Percentiles rank a stretch among this genome's conserved stretches.
Evolutionary conservation across 306 rosid species (phyloP).

Genomic region (Herpetospermum pedunculosum): DNA sequence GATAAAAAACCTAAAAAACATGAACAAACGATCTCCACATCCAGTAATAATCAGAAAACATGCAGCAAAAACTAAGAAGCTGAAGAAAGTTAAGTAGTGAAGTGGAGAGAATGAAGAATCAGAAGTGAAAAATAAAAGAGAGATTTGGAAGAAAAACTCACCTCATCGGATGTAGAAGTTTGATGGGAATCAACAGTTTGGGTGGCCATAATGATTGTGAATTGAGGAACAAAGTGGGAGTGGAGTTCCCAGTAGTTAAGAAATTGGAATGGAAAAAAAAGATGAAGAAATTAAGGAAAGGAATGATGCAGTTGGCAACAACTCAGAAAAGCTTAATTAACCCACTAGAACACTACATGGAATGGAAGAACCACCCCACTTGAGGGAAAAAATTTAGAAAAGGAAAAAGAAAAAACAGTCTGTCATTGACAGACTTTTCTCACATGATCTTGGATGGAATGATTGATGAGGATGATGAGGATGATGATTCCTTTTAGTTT

Average conservation of each 20-base stretch:
- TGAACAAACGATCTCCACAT: neutral
- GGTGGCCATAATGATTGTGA: conserved; percentile 17
- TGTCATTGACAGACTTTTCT: conserved; percentile 7
- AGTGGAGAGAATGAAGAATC: neutral
- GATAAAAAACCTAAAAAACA: neutral
- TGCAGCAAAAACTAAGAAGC: neutral
- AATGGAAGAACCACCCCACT: conserved; percentile 3
- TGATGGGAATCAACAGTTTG: conserved; percentile 13
- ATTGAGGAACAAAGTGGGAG: neutral
- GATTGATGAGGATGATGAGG: conserved; percentile 8
- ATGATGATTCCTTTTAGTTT: conserved; percentile 6
- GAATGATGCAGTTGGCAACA: conserved; percentile 13
- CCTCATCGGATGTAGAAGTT: conserved; percentile 9
- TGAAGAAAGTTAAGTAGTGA: neutral
- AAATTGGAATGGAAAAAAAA: neutral
- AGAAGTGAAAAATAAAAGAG: neutral
- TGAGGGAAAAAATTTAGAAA: neutral
- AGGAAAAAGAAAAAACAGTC: conserved; percentile 1
- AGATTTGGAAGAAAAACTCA: neutral
- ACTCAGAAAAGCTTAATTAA: neutral
- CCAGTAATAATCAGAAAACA: neutral
- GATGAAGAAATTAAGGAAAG: conserved; percentile 7
- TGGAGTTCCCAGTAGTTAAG: neutral
- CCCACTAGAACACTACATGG: neutral
- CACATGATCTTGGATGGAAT: conserved; percentile 6